Percentiles rank a stretch among this genome's conserved stretches.
Conservation (phyloP, 2,329 filamentous ascomycete genomes). For the Drechslerella coelobrocha region DNA sequence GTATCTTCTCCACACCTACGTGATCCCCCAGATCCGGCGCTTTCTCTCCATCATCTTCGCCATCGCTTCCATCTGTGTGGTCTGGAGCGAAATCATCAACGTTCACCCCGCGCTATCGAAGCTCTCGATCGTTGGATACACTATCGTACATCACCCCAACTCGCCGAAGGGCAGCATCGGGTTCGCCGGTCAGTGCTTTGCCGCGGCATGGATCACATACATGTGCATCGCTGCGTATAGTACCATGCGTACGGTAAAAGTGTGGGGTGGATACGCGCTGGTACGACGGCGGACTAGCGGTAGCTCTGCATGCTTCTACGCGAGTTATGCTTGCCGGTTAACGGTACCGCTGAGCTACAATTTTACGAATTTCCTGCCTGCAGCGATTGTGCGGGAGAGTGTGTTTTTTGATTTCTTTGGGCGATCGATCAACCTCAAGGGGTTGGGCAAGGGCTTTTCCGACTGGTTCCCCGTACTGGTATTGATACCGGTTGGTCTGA, state of each 20-base stretch:
- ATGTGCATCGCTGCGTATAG: conserved; percentile 91
- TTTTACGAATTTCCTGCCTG: conserved; percentile 87
- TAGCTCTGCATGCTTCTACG: conserved; percentile 95
- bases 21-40: conserved; percentile 73
- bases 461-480: conserved; percentile 88
- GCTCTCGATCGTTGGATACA: conserved; percentile 67
- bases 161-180: conserved; percentile 77
- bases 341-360: conserved; percentile 95
- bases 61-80: conserved; percentile 77
- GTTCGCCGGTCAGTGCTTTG: conserved; percentile 83
- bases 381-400: conserved; percentile 73
- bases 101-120: conserved; percentile 76
- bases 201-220: conserved; percentile 88
- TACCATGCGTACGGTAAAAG: conserved; percentile 88
- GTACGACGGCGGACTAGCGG: conserved; percentile 89
- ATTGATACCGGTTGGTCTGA: conserved; percentile 81
- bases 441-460: conserved; percentile 82
- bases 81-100: conserved; percentile 94
- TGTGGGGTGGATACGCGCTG: conserved; percentile 94
- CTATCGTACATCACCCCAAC: conserved; percentile 76
- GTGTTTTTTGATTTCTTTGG: conserved; percentile 89
- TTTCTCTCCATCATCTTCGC: conserved; percentile 72
- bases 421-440: conserved; percentile 79
- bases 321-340: conserved; percentile 86
- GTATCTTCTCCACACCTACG: conserved; percentile 75